These are phyloP conservation scores for Leccinum olivaceoglutinosum DNA, from an alignment of 1,284 basidiomycete genomes.

Conservation along the genomic window DNA sequence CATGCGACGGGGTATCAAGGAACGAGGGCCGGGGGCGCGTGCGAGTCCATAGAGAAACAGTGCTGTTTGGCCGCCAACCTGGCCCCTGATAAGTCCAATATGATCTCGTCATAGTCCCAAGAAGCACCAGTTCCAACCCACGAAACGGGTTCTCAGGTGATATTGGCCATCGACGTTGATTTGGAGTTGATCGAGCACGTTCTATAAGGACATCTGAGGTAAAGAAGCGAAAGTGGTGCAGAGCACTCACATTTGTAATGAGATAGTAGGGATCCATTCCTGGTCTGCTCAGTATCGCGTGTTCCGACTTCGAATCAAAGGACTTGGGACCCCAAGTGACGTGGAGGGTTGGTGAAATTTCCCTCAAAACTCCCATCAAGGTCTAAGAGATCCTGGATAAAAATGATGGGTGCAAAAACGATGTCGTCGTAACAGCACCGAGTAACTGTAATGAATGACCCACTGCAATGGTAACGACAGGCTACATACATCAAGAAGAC, in stretches of 20 bases:
- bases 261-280: conserved; percentile 90
- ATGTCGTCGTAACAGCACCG: conserved; percentile 95
- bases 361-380: conserved; percentile 52
- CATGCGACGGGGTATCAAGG: too few species aligned
- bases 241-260: conserved; percentile 66
- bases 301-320: conserved; percentile 33
- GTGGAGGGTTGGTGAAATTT: conserved; percentile 36
- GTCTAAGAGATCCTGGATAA: conserved; percentile 85
- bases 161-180: conserved; percentile 59
- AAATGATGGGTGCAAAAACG: conserved; percentile 82
- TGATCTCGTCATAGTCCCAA: conserved; percentile 69
- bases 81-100: conserved; percentile 68
- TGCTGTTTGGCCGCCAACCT: conserved; percentile 8
- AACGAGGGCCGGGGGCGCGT: too few species aligned
- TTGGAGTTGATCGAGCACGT: conserved; percentile 34
- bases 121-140: conserved; percentile 68
- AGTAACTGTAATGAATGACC: conserved; percentile 27
- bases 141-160: conserved; percentile 70
- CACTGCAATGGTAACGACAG: conserved; percentile 7
- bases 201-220: conserved; percentile 34
- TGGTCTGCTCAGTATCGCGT: conserved; percentile 45
- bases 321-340: conserved; percentile 30
- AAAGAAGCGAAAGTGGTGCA: conserved; percentile 1
- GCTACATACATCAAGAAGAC: conserved; percentile 79
- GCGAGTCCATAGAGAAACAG: too few species aligned